Base-by-base conservation (phyloP, 768 basidiomycete genomes). In the Russula brevipes region DNA sequence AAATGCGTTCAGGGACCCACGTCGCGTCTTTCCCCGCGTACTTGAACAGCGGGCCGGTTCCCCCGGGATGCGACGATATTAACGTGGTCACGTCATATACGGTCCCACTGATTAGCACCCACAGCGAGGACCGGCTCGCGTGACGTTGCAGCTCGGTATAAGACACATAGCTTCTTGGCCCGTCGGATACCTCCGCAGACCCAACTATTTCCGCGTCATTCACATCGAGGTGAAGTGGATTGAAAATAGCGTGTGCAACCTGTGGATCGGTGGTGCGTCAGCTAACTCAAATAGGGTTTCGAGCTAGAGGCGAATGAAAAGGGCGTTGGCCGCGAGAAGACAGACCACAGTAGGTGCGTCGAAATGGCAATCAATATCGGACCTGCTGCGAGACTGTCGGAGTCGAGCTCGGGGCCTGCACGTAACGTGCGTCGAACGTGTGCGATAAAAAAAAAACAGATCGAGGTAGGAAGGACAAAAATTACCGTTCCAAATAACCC, bases 11-110 rank as follows among this genome's bases (percentile, higher is more conserved):
- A 36, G 33, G 55, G 42, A 47, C 88, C 44, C 73, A 90, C 85
- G 88, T 96, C 38, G 91, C 91, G 72, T 94, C 94, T 71, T 87
- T 89, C 31, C 94, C 94, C 2, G 89, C 92, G 68, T 94, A 91
- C 72, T 91, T 91, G 58, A 95, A 72, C 53, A 95, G 88, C 68
- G 94, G 91, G 71, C 83, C 87, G 70, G 85, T 85, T 8, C 93
- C 94, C 39, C 93, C 91, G 82, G 68, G 53, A 41, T 56, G 58
- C 59, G 69, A 70, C 57, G 57, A 56, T 24, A 68, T 14, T 14
- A 68, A 49, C 30, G 53, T 54, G 42, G 67, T 68, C 57, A 60
- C 54, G 50, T 68, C 59, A 47, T 56, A 60, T 41, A 70, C 49
- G 41, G 53, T 61, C 52, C 55, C 67, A n/a, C 55, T 54, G 50